These are phyloP conservation scores for Paramecium sonneborni DNA, from an alignment of 73 alveolate genomes.

Conservation along the genomic window DNA sequence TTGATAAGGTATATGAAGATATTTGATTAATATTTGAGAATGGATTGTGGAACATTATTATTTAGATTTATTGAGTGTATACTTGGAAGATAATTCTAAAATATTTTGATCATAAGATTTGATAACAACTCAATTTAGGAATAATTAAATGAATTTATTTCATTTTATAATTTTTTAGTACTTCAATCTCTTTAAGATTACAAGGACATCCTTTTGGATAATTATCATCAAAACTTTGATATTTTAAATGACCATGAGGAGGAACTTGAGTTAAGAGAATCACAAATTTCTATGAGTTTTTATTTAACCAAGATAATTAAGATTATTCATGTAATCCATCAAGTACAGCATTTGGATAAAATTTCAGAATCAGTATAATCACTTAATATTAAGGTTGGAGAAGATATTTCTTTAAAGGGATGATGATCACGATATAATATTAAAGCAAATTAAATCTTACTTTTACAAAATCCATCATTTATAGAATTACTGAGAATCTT, in stretches of 20 bases:
- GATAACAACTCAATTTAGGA: not conserved
- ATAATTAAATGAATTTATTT: not conserved
- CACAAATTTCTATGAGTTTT: conserved; percentile 69
- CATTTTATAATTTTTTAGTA: not conserved
- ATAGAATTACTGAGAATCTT: not conserved
- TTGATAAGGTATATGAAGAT: not conserved
- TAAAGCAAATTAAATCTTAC: not conserved
- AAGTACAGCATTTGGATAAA: conserved; percentile 82
- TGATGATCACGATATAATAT: not conserved
- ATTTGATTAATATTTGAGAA: not conserved
- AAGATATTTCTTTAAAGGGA: not conserved
- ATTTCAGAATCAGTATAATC: not conserved
- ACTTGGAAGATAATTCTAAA: not conserved
- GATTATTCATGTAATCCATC: conserved; percentile 83
- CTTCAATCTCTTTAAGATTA: not conserved
- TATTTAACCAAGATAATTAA: conserved; percentile 79
- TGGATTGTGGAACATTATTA: not conserved
- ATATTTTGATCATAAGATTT: not conserved
- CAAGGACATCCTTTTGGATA: conserved; percentile 63
- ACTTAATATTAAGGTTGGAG: not conserved
- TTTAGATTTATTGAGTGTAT: not conserved
- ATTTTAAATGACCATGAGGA: conserved; percentile 77
- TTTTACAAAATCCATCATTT: not conserved
- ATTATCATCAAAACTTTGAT: conserved; percentile 33
- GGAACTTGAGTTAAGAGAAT: conserved; percentile 87